Evolutionary conservation across 2,329 filamentous ascomycete species (phyloP).

Genomic region (Biscogniauxia sp.): DNA sequence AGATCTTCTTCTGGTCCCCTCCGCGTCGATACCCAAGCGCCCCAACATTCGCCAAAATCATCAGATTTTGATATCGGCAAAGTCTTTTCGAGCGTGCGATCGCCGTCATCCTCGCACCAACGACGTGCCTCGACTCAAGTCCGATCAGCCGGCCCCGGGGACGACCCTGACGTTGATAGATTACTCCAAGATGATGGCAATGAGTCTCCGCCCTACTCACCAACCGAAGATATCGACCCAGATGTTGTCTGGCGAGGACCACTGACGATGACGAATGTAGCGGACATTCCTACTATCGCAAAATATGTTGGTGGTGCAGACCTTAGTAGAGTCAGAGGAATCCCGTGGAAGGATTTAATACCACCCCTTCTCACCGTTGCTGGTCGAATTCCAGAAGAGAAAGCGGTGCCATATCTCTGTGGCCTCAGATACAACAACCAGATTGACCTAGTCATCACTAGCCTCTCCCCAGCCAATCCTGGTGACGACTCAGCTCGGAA

Average conservation of each 20-base stretch:
- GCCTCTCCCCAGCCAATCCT: conserved; percentile 55
- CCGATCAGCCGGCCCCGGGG: conserved; percentile 55
- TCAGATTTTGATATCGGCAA: conserved; percentile 79
- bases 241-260: conserved; percentile 76
- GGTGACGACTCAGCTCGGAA: conserved; percentile 58
- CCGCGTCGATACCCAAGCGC: conserved; percentile 43
- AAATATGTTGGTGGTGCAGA: conserved; percentile 84
- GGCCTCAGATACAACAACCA: conserved; percentile 77
- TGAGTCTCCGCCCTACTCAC: conserved; percentile 79
- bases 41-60: conserved; percentile 49
- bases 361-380: conserved; percentile 68
- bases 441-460: conserved; percentile 81
- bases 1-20: conserved; percentile 35
- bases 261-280: conserved; percentile 73
- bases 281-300: conserved; percentile 73
- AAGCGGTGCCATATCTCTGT: conserved; percentile 88
- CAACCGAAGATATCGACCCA: conserved; percentile 70
- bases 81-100: conserved; percentile 80
- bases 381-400: conserved; percentile 76
- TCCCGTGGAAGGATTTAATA: conserved; percentile 72
- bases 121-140: conserved; percentile 49
- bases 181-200: conserved; percentile 80
- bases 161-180: conserved; percentile 87
- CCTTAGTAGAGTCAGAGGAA: conserved; percentile 51
- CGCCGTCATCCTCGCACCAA: conserved; percentile 55